Evolutionary conservation across 768 basidiomycete genomes (phyloP), one percentile per base, ranked within the genome.

Genomic region (Lactarius hengduanensis): DNA sequence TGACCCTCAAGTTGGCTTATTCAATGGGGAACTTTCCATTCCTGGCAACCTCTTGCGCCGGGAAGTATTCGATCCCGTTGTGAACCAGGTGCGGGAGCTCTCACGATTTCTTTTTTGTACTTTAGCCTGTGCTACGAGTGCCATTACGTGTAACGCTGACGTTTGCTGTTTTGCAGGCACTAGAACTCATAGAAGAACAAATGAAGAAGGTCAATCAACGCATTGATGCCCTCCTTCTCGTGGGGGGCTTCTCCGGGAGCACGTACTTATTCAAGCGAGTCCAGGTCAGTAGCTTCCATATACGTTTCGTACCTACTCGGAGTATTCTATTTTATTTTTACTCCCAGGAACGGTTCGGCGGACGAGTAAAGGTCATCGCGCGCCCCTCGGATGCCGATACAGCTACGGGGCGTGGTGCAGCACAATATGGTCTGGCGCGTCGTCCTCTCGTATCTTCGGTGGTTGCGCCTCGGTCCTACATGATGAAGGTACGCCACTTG

Each of bases 51-150:
- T 93, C 26, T 80, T 96, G 61, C 86, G 93, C 36, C 80, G 84
- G 69, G 89, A 92, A 74, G 93, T 95, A 10, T 96, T 95, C 71
- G 92, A 94, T 76, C 93, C 94, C 32, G 88, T 95, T 43, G 86
- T 96, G 41, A 83, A 84, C 68, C 83, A 92, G 80, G 92, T 91
- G 63, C 28, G 81, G 70, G 68, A 50, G 56, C 66, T 64, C 60
- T 55, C 26, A 43, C 18, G 8, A 41, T 57, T 30, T 28, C 5
- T 41, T 13, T 28, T 53, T 59, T 32, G 53, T 22, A n/a, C n/a
- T 30, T n/a, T 7, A 28, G 26, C 54, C 45, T 64, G 56, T 57
- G 55, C 57, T 43, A 34, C 22, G 38, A 36, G 57, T 13, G 50
- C 38, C 13, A 26, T 56, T 61, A 55, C 61, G 63, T 66, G 45